phyloP scores from a whole-genome alignment of 352 stramenopile species.

The Phytopythium montanum region DNA sequence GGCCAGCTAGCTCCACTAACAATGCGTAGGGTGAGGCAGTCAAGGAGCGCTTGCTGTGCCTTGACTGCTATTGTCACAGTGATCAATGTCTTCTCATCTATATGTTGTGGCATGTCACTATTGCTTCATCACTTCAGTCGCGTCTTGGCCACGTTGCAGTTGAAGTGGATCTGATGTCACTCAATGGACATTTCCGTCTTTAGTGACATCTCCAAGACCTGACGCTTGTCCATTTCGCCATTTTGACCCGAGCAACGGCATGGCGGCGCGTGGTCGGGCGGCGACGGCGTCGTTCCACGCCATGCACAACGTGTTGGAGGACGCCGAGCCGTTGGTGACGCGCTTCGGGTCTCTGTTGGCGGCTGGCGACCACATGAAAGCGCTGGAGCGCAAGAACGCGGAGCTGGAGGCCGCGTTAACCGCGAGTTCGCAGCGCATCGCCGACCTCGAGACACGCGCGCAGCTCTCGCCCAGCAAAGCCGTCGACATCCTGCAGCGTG shows the following conservation, averaged over 20 bases:
- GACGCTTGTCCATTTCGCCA: not conserved
- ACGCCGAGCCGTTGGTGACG: not conserved
- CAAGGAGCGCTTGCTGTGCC: no score
- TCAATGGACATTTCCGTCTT: not conserved
- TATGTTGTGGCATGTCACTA: no score
- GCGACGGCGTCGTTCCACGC: not conserved
- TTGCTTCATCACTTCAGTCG: no score
- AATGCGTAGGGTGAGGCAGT: no score
- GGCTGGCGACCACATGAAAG: not conserved
- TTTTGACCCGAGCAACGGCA: not conserved
- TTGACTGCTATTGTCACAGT: no score
- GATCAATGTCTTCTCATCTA: no score
- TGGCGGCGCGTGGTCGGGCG: not conserved
- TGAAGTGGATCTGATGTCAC: not conserved
- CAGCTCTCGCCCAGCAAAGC: not conserved
- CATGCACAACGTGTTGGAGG: conserved; percentile 1
- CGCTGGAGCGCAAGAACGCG: conserved; percentile 1
- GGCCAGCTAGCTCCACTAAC: no score
- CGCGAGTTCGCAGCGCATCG: not conserved
- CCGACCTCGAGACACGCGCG: not conserved
- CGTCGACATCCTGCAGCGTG: not conserved
- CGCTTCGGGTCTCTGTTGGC: not conserved
- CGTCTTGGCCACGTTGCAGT: no score
- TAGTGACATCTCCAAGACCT: not conserved
- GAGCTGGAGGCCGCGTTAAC: not conserved